phyloP scores from a whole-genome alignment of 202 grass and related monocot genomes.

The Elaeis oleifera region DNA sequence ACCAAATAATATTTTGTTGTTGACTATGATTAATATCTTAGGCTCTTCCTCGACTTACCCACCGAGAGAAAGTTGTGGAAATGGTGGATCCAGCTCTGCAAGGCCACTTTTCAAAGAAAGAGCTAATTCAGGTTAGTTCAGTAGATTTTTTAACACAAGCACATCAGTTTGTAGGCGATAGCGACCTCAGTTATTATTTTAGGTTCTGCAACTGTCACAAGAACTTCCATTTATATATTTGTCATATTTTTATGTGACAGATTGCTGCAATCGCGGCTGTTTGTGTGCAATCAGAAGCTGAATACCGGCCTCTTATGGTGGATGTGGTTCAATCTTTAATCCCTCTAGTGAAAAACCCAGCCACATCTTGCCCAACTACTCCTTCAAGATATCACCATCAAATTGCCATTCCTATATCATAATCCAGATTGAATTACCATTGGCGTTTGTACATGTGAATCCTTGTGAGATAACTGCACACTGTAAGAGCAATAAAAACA shows the following conservation, averaged over 20 bases:
- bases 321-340: constrained; percentile 96
- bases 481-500: too few species aligned
- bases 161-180: neutral
- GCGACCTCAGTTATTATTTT: neutral
- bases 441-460: too few species aligned
- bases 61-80: constrained; percentile 58
- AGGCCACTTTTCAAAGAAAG: constrained; percentile 75
- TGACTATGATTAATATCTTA: constrained; percentile 7
- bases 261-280: constrained; percentile 90
- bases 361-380: constrained; percentile 48
- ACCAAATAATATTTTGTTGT: neutral
- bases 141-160: neutral
- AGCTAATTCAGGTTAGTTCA: constrained; percentile 72
- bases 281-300: constrained; percentile 80
- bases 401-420: constrained; percentile 19
- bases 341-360: constrained; percentile 61
- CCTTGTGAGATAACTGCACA: too few species aligned
- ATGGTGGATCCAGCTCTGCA: constrained; percentile 77
- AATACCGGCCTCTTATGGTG: constrained; percentile 94
- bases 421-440: neutral
- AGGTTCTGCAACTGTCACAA: neutral
- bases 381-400: constrained; percentile 40
- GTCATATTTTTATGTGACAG: constrained; percentile 23
- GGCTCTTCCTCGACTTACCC: constrained; percentile 79
- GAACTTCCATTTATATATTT: neutral